Evolutionary conservation across 1,284 basidiomycete species (phyloP).

Genomic region (Xerocomus nothofagi): DNA sequence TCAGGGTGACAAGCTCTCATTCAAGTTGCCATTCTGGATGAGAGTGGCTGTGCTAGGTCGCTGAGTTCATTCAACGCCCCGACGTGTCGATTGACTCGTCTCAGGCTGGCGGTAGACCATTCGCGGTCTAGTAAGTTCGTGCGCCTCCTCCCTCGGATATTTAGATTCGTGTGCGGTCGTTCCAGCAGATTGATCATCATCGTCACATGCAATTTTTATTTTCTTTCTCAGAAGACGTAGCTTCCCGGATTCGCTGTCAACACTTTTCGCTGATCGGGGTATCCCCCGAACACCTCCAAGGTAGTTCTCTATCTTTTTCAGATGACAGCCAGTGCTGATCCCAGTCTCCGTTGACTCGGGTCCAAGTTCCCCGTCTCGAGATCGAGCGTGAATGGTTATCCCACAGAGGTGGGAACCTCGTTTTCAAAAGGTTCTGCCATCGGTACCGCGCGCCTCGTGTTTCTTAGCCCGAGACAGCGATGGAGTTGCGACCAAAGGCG

Average conservation of each 20-base stretch:
- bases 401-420: constrained; percentile 27
- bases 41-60: constrained; percentile 27
- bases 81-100: too few species aligned
- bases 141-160: too few species aligned
- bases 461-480: neutral
- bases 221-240: constrained; percentile 5
- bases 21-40: neutral
- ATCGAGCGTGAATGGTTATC: constrained; percentile 3
- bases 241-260: constrained; percentile 11
- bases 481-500: neutral
- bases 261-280: too few species aligned
- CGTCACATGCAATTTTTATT: neutral
- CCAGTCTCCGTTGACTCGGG: constrained; percentile 18
- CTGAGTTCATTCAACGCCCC: constrained; percentile 6
- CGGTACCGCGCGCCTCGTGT: constrained; percentile 6
- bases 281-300: constrained; percentile 2
- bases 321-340: neutral
- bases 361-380: constrained; percentile 1
- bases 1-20: constrained; percentile 4
- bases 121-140: too few species aligned
- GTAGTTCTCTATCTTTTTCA: too few species aligned
- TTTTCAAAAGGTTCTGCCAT: neutral
- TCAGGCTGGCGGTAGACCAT: too few species aligned
- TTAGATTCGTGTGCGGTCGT: neutral
- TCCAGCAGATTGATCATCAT: constrained; percentile 9